Percentiles rank a stretch among this genome's conserved stretches.
Evolutionary conservation across 129 eudicot genomes (phyloP).

Genomic region (Dittrichia graveolens): DNA sequence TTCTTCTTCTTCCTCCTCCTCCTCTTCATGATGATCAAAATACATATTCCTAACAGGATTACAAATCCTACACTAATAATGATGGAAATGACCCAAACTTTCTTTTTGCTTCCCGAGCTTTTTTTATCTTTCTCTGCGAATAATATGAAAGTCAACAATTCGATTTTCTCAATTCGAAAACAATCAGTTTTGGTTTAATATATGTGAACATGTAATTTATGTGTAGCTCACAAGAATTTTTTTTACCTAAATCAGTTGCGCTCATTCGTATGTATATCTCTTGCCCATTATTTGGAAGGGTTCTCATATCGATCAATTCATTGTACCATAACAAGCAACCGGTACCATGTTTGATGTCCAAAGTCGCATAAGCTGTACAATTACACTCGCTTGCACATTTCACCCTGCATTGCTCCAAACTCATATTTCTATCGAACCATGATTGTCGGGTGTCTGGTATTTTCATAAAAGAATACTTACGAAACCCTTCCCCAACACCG

Average conservation of each 20-base stretch:
- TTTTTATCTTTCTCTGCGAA: conserved; percentile 6
- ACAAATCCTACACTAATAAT: neutral
- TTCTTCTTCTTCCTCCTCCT: no score
- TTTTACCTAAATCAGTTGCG: conserved; percentile 36
- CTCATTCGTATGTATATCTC: conserved; percentile 8
- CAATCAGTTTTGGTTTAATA: no score
- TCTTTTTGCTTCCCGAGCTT: neutral
- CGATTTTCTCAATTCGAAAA: no score
- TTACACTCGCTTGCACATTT: conserved; percentile 41
- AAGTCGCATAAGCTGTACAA: neutral
- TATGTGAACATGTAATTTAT: no score
- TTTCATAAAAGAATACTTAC: conserved; percentile 24
- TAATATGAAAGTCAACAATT: neutral
- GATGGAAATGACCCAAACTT: neutral
- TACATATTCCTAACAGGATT: neutral
- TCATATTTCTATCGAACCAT: conserved; percentile 30
- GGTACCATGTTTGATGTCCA: conserved; percentile 29
- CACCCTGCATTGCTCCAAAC: conserved; percentile 30
- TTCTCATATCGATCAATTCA: conserved; percentile 37
- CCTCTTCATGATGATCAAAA: neutral
- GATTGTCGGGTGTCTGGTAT: conserved; percentile 36
- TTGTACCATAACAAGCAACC: conserved; percentile 51
- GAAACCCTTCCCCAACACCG: conserved; percentile 36
- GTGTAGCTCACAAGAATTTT: no score
- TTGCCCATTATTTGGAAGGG: conserved; percentile 1